phyloP scores from a whole-genome alignment of 768 basidiomycete genomes.

The Boletus vinaceobasis region DNA sequence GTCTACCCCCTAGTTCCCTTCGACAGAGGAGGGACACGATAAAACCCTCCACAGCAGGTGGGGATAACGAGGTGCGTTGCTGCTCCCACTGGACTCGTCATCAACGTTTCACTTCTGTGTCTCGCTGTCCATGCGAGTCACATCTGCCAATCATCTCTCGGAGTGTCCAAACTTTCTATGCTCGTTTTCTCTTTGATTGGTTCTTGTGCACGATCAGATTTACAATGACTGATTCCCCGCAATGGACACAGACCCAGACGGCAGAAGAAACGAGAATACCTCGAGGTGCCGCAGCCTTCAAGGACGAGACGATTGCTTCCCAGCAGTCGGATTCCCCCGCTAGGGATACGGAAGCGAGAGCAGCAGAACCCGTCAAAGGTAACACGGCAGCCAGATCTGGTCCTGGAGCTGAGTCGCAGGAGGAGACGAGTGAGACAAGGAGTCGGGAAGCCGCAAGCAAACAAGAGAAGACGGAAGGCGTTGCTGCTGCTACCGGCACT shows the following conservation, averaged over 20 bases:
- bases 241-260: slow-evolving; percentile 3
- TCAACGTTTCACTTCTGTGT: too few relatives aligned
- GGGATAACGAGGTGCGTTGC: slow-evolving; percentile 14
- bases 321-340: not conserved
- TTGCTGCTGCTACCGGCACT: not conserved
- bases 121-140: not conserved
- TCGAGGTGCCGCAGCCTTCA: not conserved
- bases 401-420: not conserved
- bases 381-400: not conserved
- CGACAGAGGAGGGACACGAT: slow-evolving; percentile 20
- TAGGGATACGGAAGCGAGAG: not conserved
- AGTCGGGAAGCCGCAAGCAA: not conserved
- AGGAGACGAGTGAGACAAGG: not conserved
- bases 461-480: not conserved
- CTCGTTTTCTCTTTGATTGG: not conserved
- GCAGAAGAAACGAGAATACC: not conserved
- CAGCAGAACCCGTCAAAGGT: not conserved
- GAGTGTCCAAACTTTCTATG: not conserved
- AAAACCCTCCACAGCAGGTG: not conserved
- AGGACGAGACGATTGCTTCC: not conserved
- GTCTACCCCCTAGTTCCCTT: not conserved
- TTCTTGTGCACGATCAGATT: not conserved
- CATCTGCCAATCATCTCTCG: not conserved
- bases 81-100: too few relatives aligned
- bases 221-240: slow-evolving; percentile 6